These are phyloP conservation scores for Debaryomyces tyrocola DNA, from an alignment of 805 yeast genomes.

Conservation along the genomic window DNA sequence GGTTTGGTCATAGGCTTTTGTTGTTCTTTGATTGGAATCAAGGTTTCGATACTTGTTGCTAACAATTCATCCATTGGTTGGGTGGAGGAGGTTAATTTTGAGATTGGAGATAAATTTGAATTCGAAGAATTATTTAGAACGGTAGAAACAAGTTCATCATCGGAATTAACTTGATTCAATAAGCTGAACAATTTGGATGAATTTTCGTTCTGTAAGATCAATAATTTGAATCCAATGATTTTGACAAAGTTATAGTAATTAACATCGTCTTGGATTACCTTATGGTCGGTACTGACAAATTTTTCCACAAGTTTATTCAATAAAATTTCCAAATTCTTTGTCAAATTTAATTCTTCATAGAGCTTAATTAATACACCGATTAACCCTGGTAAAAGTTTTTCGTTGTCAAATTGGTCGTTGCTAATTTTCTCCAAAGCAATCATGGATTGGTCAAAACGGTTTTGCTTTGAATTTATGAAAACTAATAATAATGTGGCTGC, in stretches of 20 bases:
- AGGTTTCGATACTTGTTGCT: conserved; percentile 25
- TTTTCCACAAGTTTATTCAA: conserved; percentile 15
- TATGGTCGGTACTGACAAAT: conserved; percentile 8
- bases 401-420: conserved; percentile 15
- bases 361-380: conserved; percentile 50
- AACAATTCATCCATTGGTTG: conserved; percentile 31
- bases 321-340: conserved; percentile 25
- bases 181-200: conserved; percentile 19
- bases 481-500: conserved; percentile 31
- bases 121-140: conserved; percentile 18
- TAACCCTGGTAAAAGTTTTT: conserved; percentile 46
- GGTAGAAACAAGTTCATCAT: conserved; percentile 25
- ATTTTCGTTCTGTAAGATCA: conserved; percentile 14
- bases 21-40: conserved; percentile 16
- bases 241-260: conserved; percentile 27
- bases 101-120: conserved; percentile 19
- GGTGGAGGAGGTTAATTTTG: conserved; percentile 19
- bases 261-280: conserved; percentile 9
- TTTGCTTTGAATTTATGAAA: conserved; percentile 19
- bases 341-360: conserved; percentile 45
- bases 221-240: conserved; percentile 30
- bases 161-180: conserved; percentile 16
- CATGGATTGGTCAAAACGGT: conserved; percentile 30
- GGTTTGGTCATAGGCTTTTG: conserved; percentile 5
- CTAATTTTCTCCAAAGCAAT: conserved; percentile 34